Evolutionary conservation across 2,329 filamentous ascomycete genomes (phyloP).

Genomic region (Plenodomus biglobosus): DNA sequence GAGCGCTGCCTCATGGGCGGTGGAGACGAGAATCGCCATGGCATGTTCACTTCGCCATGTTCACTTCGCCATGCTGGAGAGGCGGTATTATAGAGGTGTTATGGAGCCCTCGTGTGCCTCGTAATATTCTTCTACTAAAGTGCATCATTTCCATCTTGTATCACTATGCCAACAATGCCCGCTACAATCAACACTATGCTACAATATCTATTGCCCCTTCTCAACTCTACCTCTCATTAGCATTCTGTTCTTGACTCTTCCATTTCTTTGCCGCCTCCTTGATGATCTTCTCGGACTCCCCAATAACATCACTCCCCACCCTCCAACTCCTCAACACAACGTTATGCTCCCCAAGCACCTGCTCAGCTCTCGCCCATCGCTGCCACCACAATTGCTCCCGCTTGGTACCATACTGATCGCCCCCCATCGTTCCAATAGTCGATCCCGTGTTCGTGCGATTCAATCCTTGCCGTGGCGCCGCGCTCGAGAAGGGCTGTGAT

Average conservation of each 20-base stretch:
- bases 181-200: not conserved
- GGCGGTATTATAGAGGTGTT: too few species aligned
- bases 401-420: slow-evolving; percentile 56
- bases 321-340: slow-evolving; percentile 74
- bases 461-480: slow-evolving; percentile 19
- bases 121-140: too few species aligned
- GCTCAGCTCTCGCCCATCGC: slow-evolving; percentile 66
- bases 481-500: slow-evolving; percentile 33
- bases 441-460: slow-evolving; percentile 31
- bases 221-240: not conserved
- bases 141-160: too few species aligned
- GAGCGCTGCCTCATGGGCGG: too few species aligned
- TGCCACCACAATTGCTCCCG: slow-evolving; percentile 73
- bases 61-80: too few species aligned
- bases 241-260: slow-evolving; percentile 5
- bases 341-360: slow-evolving; percentile 63
- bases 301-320: slow-evolving; percentile 68
- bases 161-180: not conserved
- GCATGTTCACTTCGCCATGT: too few species aligned
- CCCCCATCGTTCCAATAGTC: slow-evolving; percentile 24
- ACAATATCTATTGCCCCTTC: not conserved
- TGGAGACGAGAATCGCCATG: too few species aligned
- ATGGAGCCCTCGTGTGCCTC: too few species aligned
- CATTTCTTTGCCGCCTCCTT: slow-evolving; percentile 53
- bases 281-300: slow-evolving; percentile 67